Evolutionary conservation across 2,329 filamentous ascomycete genomes (phyloP), one percentile per base, ranked within the genome.

Genomic region (Cladobotryum mycophilum): DNA sequence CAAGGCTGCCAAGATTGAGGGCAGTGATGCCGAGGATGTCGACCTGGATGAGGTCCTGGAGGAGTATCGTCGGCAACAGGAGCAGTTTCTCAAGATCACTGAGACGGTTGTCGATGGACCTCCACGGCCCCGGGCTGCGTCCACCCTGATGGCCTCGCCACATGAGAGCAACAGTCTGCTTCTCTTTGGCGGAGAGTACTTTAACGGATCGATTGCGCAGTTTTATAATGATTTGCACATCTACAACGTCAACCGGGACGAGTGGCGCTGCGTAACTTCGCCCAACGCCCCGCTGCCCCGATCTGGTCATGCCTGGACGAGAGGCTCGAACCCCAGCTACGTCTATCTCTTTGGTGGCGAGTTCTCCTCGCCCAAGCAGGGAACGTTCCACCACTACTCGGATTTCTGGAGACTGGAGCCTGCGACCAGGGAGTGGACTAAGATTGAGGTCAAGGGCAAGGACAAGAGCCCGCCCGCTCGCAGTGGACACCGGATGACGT

Each of bases 311-410:
- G 92, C 93, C 14, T 96, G 91, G 89, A 95, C 89, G 61, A 81
- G 90, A 52, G 90, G 88, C 51, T 88, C 87, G 44, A 96, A 96
- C 68, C 76, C 85, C 14, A 87, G 86, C 55, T 84, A 87, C 34
- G 81, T 97, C 47, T 99, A 95, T 67, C 73, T 99, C 14, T 97
- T 97, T 63, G 93, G 93, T 56, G 93, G 92, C 54, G 93, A 99
- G 70, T 99, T 99, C 68, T 95, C 88, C 52, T 92, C 86, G 25
- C 93, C 93, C 2, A 97, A 96, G 66, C 93, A 97, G 70, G 93
- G 93, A 4, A 97, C 92, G 0, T 99, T 99, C 64, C 96, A 99
- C 68, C 93, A 99, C 70, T 99, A 99, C 73, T 96, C 95, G 63
- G 93, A 97, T 71, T 97, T 99, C 67, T 99, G 93, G 92, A 80